A percentile compares a stretch with the other conserved stretches of the same genome.
Evolutionary conservation across 176 grass and related monocot species (phyloP).

Genomic region (Miscanthus lutarioriparius): DNA sequence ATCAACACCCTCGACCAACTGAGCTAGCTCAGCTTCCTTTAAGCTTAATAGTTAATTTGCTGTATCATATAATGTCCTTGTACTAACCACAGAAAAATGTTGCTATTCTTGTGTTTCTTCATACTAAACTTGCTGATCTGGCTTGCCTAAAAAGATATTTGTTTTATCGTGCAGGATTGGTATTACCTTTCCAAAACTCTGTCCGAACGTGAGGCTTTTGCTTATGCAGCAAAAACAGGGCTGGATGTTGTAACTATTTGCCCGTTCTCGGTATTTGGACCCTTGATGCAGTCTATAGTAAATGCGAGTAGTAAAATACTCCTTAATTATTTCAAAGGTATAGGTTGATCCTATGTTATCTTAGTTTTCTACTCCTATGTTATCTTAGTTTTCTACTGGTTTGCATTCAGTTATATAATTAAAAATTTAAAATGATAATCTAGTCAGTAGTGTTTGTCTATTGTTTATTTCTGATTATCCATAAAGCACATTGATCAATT

Average conservation of each 20-base stretch:
- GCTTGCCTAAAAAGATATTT: not conserved
- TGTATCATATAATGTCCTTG: not conserved
- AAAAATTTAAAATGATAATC: no score
- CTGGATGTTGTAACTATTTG: slow-evolving; percentile 51
- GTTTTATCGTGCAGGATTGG: slow-evolving; percentile 50
- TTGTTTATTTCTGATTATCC: no score
- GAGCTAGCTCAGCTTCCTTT: not conserved
- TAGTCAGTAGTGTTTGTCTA: no score
- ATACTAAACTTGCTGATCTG: not conserved
- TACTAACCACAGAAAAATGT: not conserved
- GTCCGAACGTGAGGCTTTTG: slow-evolving; percentile 51
- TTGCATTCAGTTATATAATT: not conserved
- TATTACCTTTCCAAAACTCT: slow-evolving; percentile 58
- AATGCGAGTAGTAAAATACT: slow-evolving; percentile 46
- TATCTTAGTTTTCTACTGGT: slow-evolving; percentile 7
- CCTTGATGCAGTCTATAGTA: slow-evolving; percentile 39
- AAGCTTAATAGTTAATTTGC: no score
- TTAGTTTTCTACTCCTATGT: not conserved
- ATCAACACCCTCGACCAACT: not conserved
- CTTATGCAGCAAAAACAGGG: slow-evolving; percentile 44
- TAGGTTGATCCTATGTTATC: not conserved
- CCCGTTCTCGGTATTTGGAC: slow-evolving; percentile 38
- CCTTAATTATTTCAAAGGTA: slow-evolving; percentile 54
- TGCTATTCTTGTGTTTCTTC: not conserved
- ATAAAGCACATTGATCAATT: no score